A percentile compares a stretch with the other conserved stretches of the same genome.
phyloP scores from a whole-genome alignment of 2,329 filamentous ascomycete species.

The Rutstroemia sp. region DNA sequence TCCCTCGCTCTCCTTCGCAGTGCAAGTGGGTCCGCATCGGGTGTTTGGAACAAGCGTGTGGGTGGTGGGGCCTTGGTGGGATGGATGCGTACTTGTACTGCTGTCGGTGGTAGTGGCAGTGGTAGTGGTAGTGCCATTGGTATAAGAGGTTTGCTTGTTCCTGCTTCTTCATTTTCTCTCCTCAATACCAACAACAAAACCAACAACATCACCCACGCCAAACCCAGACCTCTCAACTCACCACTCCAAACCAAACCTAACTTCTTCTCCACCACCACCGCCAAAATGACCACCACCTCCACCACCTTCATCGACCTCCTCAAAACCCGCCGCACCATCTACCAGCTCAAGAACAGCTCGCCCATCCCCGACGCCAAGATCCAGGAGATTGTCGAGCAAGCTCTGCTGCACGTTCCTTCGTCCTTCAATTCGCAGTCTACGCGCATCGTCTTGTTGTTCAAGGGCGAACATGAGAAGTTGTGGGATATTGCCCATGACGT shows the following conservation, averaged over 20 bases:
- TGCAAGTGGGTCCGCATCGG: too few species aligned
- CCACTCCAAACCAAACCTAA: background rate
- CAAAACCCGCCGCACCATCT: conserved; percentile 62
- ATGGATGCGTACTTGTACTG: too few species aligned
- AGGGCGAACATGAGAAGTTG: conserved; percentile 77
- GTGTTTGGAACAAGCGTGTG: too few species aligned
- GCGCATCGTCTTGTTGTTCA: conserved; percentile 70
- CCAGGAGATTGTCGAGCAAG: conserved; percentile 55
- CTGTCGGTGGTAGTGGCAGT: too few species aligned
- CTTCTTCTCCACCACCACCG: background rate
- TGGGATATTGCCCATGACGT: conserved; percentile 67
- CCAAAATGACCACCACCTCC: conserved; percentile 11
- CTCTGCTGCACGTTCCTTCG: conserved; percentile 63
- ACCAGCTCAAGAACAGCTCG: conserved; percentile 58
- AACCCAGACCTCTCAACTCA: background rate
- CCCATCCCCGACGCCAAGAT: conserved; percentile 51
- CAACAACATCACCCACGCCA: background rate
- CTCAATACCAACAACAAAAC: background rate
- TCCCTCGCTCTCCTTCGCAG: too few species aligned
- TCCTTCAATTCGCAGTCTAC: conserved; percentile 88
- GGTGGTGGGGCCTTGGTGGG: too few species aligned
- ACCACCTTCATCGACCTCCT: conserved; percentile 50
- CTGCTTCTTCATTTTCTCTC: too few species aligned
- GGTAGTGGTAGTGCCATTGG: too few species aligned
- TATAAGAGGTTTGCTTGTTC: background rate